phyloP scores from a whole-genome alignment of 176 grass and related monocot genomes.

The Calamus simplicifolius region DNA sequence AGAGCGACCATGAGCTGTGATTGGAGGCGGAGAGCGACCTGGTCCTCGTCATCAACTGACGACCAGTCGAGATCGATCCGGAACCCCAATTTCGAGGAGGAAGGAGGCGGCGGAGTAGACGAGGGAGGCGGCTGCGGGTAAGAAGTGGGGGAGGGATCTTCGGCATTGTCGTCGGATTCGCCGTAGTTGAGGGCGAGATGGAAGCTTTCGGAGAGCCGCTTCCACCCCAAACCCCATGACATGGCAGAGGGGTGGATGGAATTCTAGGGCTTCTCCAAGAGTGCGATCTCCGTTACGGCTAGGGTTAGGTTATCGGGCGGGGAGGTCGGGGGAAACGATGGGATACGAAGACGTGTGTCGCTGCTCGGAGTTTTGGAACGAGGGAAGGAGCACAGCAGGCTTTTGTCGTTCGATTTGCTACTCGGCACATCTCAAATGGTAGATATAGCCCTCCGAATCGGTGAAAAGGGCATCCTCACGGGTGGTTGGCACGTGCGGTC shows the following conservation, averaged over 20 bases:
- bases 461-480: no score
- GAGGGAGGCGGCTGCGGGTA: neutral
- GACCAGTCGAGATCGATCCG: slow-evolving; percentile 92
- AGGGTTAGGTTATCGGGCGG: no score
- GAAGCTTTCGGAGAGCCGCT: slow-evolving; percentile 95
- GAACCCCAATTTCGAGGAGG: slow-evolving; percentile 46
- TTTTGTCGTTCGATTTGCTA: neutral
- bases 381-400: slow-evolving; percentile 14
- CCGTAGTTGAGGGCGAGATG: slow-evolving; percentile 93
- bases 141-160: neutral
- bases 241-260: slow-evolving; percentile 20
- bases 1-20: slow-evolving; percentile 93
- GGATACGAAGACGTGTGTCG: no score
- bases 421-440: no score
- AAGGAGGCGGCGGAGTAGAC: neutral
- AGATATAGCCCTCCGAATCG: no score
- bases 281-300: no score
- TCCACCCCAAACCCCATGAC: slow-evolving; percentile 98
- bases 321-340: no score
- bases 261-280: no score
- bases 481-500: no score
- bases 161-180: slow-evolving; percentile 34
- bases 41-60: slow-evolving; percentile 68
- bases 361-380: no score
- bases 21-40: slow-evolving; percentile 80